A percentile compares a stretch with the other conserved stretches of the same genome.
Conservation (phyloP, 164 flowering plant genomes). For the Kingdonia uniflora region DNA sequence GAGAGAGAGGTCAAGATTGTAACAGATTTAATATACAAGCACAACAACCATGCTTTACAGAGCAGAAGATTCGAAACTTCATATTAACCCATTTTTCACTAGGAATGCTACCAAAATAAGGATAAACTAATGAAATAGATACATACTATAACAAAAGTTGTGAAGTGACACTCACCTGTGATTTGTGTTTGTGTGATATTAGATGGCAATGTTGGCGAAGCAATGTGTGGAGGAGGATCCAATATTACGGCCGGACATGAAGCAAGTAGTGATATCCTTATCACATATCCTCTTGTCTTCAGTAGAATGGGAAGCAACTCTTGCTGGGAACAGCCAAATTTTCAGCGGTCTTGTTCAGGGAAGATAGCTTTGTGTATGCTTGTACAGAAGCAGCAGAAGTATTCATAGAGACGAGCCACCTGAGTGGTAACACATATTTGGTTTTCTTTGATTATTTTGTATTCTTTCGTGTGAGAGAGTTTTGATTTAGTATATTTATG, state of each 20-base stretch:
- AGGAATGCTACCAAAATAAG: no score
- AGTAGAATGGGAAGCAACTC: slow-evolving; percentile 98
- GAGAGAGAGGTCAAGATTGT: no score
- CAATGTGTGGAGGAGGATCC: slow-evolving; percentile 94
- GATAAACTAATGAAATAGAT: no score
- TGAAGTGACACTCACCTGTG: no score
- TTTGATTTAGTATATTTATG: neutral
- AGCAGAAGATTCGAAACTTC: no score
- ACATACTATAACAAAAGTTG: no score
- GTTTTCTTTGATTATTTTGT: neutral
- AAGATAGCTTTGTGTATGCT: slow-evolving; percentile 27
- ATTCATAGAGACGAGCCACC: neutral
- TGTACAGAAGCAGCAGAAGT: no score
- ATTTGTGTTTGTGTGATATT: neutral
- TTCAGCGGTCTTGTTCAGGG: slow-evolving; percentile 99
- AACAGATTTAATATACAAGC: no score
- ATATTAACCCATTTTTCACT: no score
- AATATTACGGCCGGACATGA: slow-evolving; percentile 88
- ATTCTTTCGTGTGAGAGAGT: neutral
- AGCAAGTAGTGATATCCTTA: slow-evolving; percentile 77
- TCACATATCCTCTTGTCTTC: slow-evolving; percentile 88
- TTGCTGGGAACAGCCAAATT: slow-evolving; percentile 96
- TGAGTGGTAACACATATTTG: neutral
- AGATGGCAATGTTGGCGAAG: slow-evolving; percentile 91
- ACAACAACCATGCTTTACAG: no score